Base-by-base conservation (phyloP, 139 green algal species). In the Tetradesmus obliquus region DNA sequence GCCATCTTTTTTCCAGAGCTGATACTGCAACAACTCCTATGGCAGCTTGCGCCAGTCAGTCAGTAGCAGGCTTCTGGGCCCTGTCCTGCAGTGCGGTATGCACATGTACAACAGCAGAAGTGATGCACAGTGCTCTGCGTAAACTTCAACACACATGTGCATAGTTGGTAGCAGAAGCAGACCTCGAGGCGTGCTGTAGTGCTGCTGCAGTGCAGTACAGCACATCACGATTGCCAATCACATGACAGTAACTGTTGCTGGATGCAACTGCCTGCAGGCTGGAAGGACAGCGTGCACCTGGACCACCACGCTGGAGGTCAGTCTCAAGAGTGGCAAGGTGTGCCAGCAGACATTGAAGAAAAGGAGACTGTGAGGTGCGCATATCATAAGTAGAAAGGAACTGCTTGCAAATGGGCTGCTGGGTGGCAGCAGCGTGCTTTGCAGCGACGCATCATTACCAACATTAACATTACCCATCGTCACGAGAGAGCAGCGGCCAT, bases 211-310 rank as follows among this genome's bases (percentile, higher is more conserved):
- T 17, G 62, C 22, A 5, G 45, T 5, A 82, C 66, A 12, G 62
- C 17, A 8, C 20, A 90, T 2, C 10, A 32, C 19, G 3, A n/a
- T 8, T 19, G 3, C 3, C 53, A 20, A 4, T 15, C 74, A 76
- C 5, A 7, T 72, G 69, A 1, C 7, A 45, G 32, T 45, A 2
- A 8, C 10, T 83, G 22, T 86, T 55, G 7, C 51, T 15, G 71
- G 15, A 45, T 66, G 20, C 17, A 71, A 9, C n/a, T 62, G 45
- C 24, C 9, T 66, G 69, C 69, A 92, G 89, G 89, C 60, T 92
- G 89, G 89, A 58, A 76, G 4, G 89, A 92, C 69, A 89, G 81
- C 51, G 89, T 92, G n/a, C 89, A 92, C 62, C 66, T 92, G 84
- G 54, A 71, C 3, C 89, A 92, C 45, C 22, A 79, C 15, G 54